phyloP scores from a whole-genome alignment of 2,329 filamentous ascomycete genomes.

The Westerdykella ornata region DNA sequence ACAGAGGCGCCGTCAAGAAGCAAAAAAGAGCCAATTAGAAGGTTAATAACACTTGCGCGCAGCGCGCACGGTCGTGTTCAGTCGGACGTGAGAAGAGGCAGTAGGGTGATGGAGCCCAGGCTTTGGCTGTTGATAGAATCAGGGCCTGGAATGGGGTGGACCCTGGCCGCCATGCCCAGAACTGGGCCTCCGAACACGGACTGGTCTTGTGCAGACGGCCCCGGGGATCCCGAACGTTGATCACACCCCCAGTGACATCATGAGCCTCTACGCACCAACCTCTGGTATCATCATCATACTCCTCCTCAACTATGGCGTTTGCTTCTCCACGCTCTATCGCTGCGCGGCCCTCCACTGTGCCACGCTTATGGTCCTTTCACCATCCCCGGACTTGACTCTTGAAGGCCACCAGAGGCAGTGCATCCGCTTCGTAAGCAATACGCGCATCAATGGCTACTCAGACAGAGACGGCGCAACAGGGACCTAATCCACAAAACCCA shows the following conservation, averaged over 20 bases:
- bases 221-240: not conserved
- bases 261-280: slow-evolving; percentile 10
- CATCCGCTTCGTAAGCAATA: slow-evolving; percentile 7
- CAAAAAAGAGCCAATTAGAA: too few species aligned
- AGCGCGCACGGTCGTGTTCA: too few species aligned
- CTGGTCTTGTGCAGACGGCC: not conserved
- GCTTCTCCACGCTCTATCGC: slow-evolving; percentile 1
- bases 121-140: too few species aligned
- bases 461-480: slow-evolving; percentile 17
- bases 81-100: too few species aligned
- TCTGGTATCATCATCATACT: slow-evolving; percentile 21
- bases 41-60: too few species aligned
- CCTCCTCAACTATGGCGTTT: slow-evolving; percentile 2
- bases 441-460: slow-evolving; percentile 23
- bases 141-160: too few species aligned
- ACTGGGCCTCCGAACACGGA: not conserved
- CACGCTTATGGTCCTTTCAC: not conserved
- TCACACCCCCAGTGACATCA: slow-evolving; percentile 23
- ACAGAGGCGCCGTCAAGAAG: too few species aligned
- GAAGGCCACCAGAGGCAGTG: not conserved
- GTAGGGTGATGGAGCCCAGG: too few species aligned
- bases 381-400: not conserved
- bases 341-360: too few species aligned
- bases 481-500: slow-evolving; percentile 7
- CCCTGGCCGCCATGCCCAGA: not conserved